Percentiles rank a stretch among this genome's conserved stretches.
Conservation (phyloP, 805 yeast species). For the Barnettozyma sucrosica region DNA sequence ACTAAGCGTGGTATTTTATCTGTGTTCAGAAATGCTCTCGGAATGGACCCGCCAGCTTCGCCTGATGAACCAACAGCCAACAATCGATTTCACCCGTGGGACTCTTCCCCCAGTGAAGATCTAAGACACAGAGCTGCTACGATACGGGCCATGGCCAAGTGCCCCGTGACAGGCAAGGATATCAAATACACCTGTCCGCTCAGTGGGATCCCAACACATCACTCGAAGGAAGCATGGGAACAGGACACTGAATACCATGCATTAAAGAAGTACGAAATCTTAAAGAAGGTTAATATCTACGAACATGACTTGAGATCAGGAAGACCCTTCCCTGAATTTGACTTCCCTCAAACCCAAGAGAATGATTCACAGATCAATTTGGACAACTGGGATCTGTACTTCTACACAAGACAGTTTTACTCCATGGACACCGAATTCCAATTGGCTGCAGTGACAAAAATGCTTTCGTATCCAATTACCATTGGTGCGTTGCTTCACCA, state of each 20-base stretch:
- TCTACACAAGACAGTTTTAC: slow-evolving; percentile 86
- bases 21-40: slow-evolving; percentile 41
- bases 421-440: slow-evolving; percentile 98
- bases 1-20: slow-evolving; percentile 29
- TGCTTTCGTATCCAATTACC: slow-evolving; percentile 89
- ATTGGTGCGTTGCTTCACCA: slow-evolving; percentile 79
- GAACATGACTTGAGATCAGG: slow-evolving; percentile 96
- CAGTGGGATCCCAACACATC: slow-evolving; percentile 97
- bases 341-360: slow-evolving; percentile 79
- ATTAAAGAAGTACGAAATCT: slow-evolving; percentile 57
- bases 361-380: slow-evolving; percentile 71
- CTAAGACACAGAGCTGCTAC: slow-evolving; percentile 87
- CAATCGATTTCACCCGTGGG: slow-evolving; percentile 84
- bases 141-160: slow-evolving; percentile 78
- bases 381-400: slow-evolving; percentile 85
- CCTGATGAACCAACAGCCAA: slow-evolving; percentile 64
- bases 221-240: slow-evolving; percentile 84
- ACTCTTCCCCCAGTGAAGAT: slow-evolving; percentile 83
- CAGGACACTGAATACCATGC: slow-evolving; percentile 68
- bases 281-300: slow-evolving; percentile 83
- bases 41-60: slow-evolving; percentile 58
- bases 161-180: slow-evolving; percentile 82
- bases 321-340: slow-evolving; percentile 91
- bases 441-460: slow-evolving; percentile 90
- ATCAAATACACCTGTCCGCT: slow-evolving; percentile 85